Percentiles rank a stretch among this genome's conserved stretches.
Conservation (phyloP, 2,329 filamentous ascomycete genomes). For the Thielaviopsis cerberus region DNA sequence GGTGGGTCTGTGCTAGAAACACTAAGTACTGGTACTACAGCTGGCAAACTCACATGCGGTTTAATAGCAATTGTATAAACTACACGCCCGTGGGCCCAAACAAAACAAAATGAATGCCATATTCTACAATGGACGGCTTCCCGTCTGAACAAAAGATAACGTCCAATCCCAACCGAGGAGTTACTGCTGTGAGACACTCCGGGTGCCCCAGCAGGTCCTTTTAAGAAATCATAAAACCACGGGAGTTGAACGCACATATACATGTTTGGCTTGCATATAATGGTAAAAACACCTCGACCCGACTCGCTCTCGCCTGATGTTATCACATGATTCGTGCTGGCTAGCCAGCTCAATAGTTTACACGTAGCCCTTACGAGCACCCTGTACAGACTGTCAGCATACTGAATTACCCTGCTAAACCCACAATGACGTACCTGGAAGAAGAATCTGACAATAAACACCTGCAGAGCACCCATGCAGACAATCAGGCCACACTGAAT, state of each 20-base stretch:
- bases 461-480: slow-evolving; percentile 87
- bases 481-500: slow-evolving; percentile 84
- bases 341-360: slow-evolving; percentile 21
- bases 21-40: background rate
- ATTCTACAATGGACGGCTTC: background rate
- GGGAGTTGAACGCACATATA: background rate
- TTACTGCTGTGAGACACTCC: background rate
- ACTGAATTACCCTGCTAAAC: background rate
- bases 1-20: background rate
- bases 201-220: background rate
- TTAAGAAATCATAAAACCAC: background rate
- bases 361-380: slow-evolving; percentile 51
- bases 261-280: background rate
- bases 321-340: background rate
- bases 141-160: background rate
- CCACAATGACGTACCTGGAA: slow-evolving; percentile 50
- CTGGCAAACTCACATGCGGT: background rate
- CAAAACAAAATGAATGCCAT: slow-evolving; percentile 1
- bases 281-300: background rate
- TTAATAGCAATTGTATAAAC: background rate
- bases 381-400: slow-evolving; percentile 21
- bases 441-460: slow-evolving; percentile 95
- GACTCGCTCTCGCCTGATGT: background rate
- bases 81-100: background rate
- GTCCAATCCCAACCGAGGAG: background rate